Base-by-base conservation (phyloP, 2,329 filamentous ascomycete genomes). In the Monosporascus ibericus region DNA sequence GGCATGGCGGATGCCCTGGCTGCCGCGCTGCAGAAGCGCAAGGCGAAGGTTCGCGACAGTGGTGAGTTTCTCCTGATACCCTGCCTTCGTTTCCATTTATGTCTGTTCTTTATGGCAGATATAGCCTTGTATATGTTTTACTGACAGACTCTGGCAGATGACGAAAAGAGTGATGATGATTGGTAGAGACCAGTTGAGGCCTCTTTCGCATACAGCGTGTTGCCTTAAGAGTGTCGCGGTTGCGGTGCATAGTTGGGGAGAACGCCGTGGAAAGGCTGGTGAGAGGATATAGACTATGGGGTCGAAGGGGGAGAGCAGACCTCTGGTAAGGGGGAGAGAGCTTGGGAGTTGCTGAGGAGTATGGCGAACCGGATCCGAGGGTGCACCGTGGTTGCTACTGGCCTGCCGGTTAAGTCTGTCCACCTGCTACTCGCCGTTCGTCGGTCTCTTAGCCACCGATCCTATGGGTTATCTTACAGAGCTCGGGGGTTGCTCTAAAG, bases 21-120 rank as follows among this genome's bases (percentile, higher is more conserved):
- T 54, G 86, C 84, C 55, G 88, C 87, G 52, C 71, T 92, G 62
- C 83, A 86, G 65, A 88, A 89, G 73, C 81, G 92, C 70, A 96
- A 96, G 77, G 84, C 90, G 71, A 96, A 95, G 78, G 92, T 96
- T 68, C 90, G 89, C 73, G 87, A 89, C 69, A 95, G 90, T 78
- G 92, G 92, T 96, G 83, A 84, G 89, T 86, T 52, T 53, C 30
- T 48, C 49, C 27, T 18, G 8, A 48, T 49, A 18, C 7, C 63
- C 14, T 20, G 11, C 22, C 42, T 7, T 30, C 3, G 7, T 46
- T 46, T 7, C 14, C 17, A 14, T n/a, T 18, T 46, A 2, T 2
- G n/a, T 24, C 20, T 46, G 20, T 25, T 22, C 9, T 40, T 37
- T 9, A 1, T 27, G n/a, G 5, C 34, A 6, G 46, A 37, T 11